Base-by-base conservation (phyloP, 345 rosid genomes). In the Punica granatum region DNA sequence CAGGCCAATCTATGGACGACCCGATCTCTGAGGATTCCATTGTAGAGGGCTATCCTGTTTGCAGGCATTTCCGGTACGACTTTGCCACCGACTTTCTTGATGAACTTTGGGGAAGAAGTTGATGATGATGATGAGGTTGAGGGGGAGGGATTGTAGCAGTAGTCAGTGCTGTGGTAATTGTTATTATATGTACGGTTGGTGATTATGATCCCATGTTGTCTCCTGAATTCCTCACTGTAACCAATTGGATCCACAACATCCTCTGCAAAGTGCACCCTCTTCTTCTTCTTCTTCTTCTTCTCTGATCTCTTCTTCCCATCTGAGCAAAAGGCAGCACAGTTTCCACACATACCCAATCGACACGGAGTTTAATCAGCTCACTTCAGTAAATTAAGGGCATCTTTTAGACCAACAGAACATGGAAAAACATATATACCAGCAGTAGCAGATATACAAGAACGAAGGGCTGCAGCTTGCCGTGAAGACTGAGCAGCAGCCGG, bases 21-120 rank as follows among this genome's bases (percentile, higher is more conserved):
- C 39, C 90, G 95, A 77, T 89, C 95, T 33, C 83, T 80, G 8
- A 86, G 77, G 59, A 84, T 84, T 16, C 88, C 95, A 63, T 76
- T 79, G 77, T 86, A 89, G 15, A 89, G 88, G 60, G 90, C 95
- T 59, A 71, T 62, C 73, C 92, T 83, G 60, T 89, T 86, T 25
- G 76, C 88, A n/a, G 90, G 90, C 83, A 86, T 84, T 79, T 73
- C 79, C 34, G 76, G n/a, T n/a, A n/a, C 71, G 23, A 26, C 73
- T 43, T 65, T 63, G 26, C 16, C 41, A 10, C 67, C 67, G 10
- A 6, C 67, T 30, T 71, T 73, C 72, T 63, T n/a, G n/a, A n/a
- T 75, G 28, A 63, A 59, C 51, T 69, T 68, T 30, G 28, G 28
- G 15, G 65, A 21, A 31, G 41, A 6, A 1, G 48, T 31, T 0